phyloP scores from a whole-genome alignment of 768 basidiomycete genomes.

The Pleurotus tuoliensis region DNA sequence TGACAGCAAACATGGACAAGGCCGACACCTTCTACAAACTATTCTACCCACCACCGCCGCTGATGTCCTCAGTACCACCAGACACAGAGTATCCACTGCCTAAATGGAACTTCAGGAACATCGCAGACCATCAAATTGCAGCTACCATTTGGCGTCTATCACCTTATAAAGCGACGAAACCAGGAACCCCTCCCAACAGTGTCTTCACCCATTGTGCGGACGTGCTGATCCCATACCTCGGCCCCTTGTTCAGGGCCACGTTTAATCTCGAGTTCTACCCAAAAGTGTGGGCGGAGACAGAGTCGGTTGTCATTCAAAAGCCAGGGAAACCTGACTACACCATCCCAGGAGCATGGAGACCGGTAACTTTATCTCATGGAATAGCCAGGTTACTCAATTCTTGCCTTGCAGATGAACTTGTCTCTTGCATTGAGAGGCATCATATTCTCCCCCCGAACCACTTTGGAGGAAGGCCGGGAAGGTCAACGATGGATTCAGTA shows the following conservation, averaged over 20 bases:
- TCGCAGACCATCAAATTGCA: slow-evolving; percentile 7
- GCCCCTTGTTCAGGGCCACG: slow-evolving; percentile 14
- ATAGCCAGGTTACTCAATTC: slow-evolving; percentile 8
- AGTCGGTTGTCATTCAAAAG: slow-evolving; percentile 20
- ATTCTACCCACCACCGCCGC: slow-evolving; percentile 14
- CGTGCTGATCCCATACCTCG: slow-evolving; percentile 14
- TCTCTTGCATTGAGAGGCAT: slow-evolving; percentile 12
- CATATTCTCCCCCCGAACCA: slow-evolving; percentile 20
- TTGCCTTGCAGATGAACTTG: slow-evolving; percentile 11
- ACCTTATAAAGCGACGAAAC: slow-evolving; percentile 24
- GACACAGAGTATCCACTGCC: slow-evolving; percentile 9
- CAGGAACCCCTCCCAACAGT: slow-evolving; percentile 17
- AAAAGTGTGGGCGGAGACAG: slow-evolving; percentile 19
- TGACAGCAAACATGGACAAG: no score
- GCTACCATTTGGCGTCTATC: slow-evolving; percentile 14
- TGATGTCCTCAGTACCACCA: slow-evolving; percentile 1
- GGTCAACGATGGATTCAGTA: slow-evolving; percentile 23
- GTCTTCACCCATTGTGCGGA: slow-evolving; percentile 14
- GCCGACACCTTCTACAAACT: no score
- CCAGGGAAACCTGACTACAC: no score
- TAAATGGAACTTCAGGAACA: not conserved
- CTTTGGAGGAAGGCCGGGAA: slow-evolving; percentile 24
- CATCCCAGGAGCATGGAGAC: no score
- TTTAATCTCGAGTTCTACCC: slow-evolving; percentile 25
- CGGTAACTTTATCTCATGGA: slow-evolving; percentile 20